Conservation (phyloP, 495 filamentous ascomycete species). For the Pyrenula aspistea region DNA sequence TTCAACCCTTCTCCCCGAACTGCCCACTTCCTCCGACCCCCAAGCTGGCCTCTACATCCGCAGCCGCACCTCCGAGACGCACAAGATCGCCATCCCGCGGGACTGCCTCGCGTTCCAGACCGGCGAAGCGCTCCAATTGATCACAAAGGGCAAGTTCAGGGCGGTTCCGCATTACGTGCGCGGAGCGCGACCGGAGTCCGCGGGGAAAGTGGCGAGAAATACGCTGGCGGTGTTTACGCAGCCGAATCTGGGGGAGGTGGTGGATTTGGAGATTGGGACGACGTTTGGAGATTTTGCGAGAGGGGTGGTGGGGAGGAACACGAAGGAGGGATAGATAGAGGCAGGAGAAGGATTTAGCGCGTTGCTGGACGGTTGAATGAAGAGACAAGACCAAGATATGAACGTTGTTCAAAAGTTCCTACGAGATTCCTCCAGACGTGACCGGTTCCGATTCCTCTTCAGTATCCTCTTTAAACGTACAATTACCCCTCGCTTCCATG, state of each 20-base stretch:
- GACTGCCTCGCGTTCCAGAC: conserved; percentile 96
- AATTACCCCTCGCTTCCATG: too few species aligned
- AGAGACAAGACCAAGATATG: too few species aligned
- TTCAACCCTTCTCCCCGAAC: conserved; percentile 46
- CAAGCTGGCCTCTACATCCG: conserved; percentile 84
- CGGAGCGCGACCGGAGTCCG: conserved; percentile 38
- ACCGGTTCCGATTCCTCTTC: too few species aligned
- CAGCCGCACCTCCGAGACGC: conserved; percentile 61
- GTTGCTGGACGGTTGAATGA: too few species aligned
- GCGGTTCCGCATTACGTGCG: conserved; percentile 95
- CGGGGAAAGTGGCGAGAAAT: conserved; percentile 62
- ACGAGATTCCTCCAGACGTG: too few species aligned
- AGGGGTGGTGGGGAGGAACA: conserved; percentile 72
- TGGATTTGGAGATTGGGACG: conserved; percentile 56
- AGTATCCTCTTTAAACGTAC: too few species aligned
- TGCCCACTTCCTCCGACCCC: conserved; percentile 63
- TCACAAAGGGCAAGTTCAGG: conserved; percentile 78
- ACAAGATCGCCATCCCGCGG: conserved; percentile 79
- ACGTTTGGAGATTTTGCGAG: conserved; percentile 83
- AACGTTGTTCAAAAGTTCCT: too few species aligned
- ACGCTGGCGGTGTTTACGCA: conserved; percentile 96
- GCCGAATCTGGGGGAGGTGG: conserved; percentile 80
- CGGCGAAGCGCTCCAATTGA: conserved; percentile 78
- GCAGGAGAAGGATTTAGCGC: too few species aligned
- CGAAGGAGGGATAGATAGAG: conserved; percentile 16